Evolutionary conservation across 805 yeast genomes (phyloP).

Genomic region (Saccharomyces paradoxus): DNA sequence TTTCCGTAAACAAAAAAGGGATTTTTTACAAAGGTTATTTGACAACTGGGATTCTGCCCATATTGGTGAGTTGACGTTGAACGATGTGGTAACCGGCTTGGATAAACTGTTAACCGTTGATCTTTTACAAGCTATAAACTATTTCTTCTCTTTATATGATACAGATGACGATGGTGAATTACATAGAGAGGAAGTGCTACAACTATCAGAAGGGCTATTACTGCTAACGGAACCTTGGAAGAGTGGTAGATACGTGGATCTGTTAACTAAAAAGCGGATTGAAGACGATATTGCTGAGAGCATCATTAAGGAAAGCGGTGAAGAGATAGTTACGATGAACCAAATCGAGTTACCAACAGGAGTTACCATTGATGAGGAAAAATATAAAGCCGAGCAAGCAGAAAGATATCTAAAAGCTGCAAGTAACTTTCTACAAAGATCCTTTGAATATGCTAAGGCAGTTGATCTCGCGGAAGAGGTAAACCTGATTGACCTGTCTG

Average conservation of each 20-base stretch:
- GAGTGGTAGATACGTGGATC: conserved; percentile 59
- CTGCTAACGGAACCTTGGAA: conserved; percentile 81
- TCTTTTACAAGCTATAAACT: conserved; percentile 67
- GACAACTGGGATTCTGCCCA: conserved; percentile 57
- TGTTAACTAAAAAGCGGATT: conserved; percentile 51
- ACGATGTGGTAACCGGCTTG: conserved; percentile 65
- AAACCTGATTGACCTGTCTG: conserved; percentile 36
- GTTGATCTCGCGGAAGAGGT: conserved; percentile 37
- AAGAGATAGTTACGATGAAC: conserved; percentile 28
- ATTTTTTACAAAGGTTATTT: conserved; percentile 58
- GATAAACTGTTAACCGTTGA: conserved; percentile 63
- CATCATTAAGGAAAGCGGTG: conserved; percentile 33
- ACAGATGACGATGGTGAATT: conserved; percentile 49
- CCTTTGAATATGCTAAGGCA: conserved; percentile 84
- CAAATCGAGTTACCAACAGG: conserved; percentile 48
- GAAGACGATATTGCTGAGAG: conserved; percentile 62
- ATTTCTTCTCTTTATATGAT: conserved; percentile 73
- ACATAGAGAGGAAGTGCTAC: conserved; percentile 70
- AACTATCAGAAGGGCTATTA: conserved; percentile 79
- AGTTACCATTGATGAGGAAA: conserved; percentile 53
- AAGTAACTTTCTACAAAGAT: conserved; percentile 74
- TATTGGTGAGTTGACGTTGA: conserved; percentile 51
- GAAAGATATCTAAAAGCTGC: conserved; percentile 82
- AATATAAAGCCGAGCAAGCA: conserved; percentile 54
- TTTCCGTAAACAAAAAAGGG: conserved; percentile 30